Evolutionary conservation across 2,329 filamentous ascomycete species (phyloP).

Genomic region (Colletotrichum tropicale): DNA sequence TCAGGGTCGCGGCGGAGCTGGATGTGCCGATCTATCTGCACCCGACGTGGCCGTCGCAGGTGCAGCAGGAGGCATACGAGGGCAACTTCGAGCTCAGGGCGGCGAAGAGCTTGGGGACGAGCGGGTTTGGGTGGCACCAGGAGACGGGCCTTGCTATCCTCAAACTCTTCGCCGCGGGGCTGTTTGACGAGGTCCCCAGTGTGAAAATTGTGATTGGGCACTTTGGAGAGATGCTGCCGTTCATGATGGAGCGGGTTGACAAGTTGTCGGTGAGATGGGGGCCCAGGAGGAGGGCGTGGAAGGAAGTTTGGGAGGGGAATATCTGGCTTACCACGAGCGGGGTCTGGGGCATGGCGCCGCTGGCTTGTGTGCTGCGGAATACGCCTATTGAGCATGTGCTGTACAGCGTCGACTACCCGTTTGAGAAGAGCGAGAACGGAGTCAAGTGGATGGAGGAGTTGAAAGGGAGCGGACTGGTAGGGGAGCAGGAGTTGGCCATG

Average conservation of each 20-base stretch:
- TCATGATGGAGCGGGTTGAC: constrained; percentile 53
- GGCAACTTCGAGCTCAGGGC: constrained; percentile 30
- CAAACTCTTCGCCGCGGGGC: background rate
- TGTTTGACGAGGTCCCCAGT: constrained; percentile 2
- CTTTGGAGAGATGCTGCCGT: constrained; percentile 48
- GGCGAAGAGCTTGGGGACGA: constrained; percentile 38
- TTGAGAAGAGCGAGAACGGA: constrained; percentile 53
- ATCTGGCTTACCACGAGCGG: constrained; percentile 63
- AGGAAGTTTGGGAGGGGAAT: constrained; percentile 58
- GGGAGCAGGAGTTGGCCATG: constrained; percentile 48
- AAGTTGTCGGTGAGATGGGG: constrained; percentile 31
- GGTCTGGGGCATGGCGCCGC: constrained; percentile 51
- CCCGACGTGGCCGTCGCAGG: constrained; percentile 44
- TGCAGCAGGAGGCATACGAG: constrained; percentile 28
- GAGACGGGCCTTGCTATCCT: constrained; percentile 43
- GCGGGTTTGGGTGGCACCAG: constrained; percentile 55
- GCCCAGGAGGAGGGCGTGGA: constrained; percentile 39
- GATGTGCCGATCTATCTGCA: constrained; percentile 70
- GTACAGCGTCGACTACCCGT: constrained; percentile 64
- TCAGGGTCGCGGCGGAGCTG: constrained; percentile 59
- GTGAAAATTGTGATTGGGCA: constrained; percentile 5
- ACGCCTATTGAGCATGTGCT: constrained; percentile 55
- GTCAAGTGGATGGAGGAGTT: constrained; percentile 52
- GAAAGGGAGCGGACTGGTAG: constrained; percentile 52
- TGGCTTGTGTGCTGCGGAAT: constrained; percentile 48